These are phyloP conservation scores for Cladosporium sp. DNA, from an alignment of 2,329 filamentous ascomycete species.

Conservation along the genomic window DNA sequence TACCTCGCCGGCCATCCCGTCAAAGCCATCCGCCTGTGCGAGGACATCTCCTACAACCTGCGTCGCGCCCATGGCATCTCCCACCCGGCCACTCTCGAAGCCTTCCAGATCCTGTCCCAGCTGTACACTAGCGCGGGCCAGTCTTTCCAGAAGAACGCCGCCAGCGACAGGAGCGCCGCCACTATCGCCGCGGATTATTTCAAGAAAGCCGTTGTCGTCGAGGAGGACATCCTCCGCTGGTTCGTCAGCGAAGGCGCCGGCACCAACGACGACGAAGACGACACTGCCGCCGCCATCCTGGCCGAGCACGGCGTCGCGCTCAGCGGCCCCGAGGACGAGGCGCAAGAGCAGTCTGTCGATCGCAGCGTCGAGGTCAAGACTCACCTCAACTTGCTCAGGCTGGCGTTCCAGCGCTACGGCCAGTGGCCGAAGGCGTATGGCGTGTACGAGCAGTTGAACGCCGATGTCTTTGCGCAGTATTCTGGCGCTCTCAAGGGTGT, in stretches of 20 bases:
- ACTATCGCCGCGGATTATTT: conserved; percentile 41
- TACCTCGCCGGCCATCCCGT: conserved; percentile 51
- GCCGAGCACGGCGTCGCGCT: conserved; percentile 38
- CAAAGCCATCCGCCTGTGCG: conserved; percentile 49
- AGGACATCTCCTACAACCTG: conserved; percentile 58
- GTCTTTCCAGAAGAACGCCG: conserved; percentile 40
- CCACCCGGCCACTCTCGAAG: conserved; percentile 50
- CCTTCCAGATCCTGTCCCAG: conserved; percentile 51
- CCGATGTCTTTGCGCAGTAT: conserved; percentile 46
- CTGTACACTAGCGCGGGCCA: conserved; percentile 49
- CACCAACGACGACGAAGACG: conserved; percentile 37
- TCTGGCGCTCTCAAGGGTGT: conserved; percentile 42
- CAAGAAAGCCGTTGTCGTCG: conserved; percentile 40
- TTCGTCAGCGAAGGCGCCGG: conserved; percentile 29
- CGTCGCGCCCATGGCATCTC: conserved; percentile 54
- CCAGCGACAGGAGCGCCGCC: conserved; percentile 37
- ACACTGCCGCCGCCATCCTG: conserved; percentile 39
- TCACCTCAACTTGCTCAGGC: conserved; percentile 40
- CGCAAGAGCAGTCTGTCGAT: conserved; percentile 28
- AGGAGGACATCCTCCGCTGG: conserved; percentile 35
- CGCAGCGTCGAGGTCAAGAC: conserved; percentile 35
- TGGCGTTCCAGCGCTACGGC: conserved; percentile 45
- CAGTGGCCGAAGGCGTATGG: conserved; percentile 49
- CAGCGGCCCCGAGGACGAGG: conserved; percentile 28
- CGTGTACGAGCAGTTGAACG: conserved; percentile 52